These are phyloP conservation scores for Microthlaspi erraticum DNA, from an alignment of 345 rosid species.

Conservation along the genomic window DNA sequence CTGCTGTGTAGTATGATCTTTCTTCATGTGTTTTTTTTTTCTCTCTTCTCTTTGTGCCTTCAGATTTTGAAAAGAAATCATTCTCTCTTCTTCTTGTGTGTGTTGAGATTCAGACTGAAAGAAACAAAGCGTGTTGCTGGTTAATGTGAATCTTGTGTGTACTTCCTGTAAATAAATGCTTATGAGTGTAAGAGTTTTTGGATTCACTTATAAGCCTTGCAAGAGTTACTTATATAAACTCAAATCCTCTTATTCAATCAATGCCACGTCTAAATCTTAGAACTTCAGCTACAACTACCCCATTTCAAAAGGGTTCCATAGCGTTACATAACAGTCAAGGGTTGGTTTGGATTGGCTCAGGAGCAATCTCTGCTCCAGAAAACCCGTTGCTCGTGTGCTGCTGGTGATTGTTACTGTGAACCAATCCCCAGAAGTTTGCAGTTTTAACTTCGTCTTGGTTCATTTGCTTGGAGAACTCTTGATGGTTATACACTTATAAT, in stretches of 20 bases:
- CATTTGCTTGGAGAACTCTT: conserved; percentile 85
- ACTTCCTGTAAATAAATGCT: conserved; percentile 31
- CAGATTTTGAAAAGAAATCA: conserved; percentile 33
- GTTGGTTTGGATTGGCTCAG: conserved; percentile 54
- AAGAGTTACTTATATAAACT: too few relatives aligned
- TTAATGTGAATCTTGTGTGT: background rate
- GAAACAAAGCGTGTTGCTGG: conserved; percentile 31
- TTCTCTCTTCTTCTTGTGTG: conserved; percentile 18
- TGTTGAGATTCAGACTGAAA: conserved; percentile 35
- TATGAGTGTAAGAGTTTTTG: conserved; percentile 18
- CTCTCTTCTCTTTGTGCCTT: conserved; percentile 10
- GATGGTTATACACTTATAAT: conserved; percentile 82
- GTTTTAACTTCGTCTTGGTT: conserved; percentile 70
- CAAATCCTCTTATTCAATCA: conserved; percentile 15
- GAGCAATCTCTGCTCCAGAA: conserved; percentile 61
- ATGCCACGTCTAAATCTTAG: background rate
- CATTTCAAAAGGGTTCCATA: background rate
- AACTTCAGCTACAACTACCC: conserved; percentile 14
- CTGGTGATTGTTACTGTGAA: conserved; percentile 41
- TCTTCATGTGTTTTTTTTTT: background rate
- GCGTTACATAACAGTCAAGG: conserved; percentile 25
- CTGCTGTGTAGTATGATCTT: conserved; percentile 22
- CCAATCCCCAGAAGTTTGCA: conserved; percentile 66
- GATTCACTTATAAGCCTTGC: too few relatives aligned
- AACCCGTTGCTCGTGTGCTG: too few relatives aligned